Evolutionary conservation across 306 rosid genomes (phyloP).

Genomic region (Fragaria nilgerrensis): DNA sequence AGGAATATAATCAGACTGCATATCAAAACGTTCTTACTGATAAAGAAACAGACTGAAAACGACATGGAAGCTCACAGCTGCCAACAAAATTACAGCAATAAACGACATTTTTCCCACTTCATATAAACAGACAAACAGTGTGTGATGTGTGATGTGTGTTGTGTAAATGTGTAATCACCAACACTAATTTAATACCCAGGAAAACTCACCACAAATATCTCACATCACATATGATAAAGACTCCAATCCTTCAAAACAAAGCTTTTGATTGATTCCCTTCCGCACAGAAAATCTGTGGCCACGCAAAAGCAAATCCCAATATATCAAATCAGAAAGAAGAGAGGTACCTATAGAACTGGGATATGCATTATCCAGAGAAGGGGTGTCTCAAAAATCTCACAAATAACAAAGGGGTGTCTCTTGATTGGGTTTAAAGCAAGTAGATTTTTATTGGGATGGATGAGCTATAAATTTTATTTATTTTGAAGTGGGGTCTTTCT

Average conservation of each 20-base stretch:
- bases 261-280: constrained; percentile 13
- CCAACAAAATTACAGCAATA: constrained; percentile 31
- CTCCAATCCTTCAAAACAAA: constrained; percentile 12
- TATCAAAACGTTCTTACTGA: constrained; percentile 1
- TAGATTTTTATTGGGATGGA: background rate
- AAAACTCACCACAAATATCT: constrained; percentile 45
- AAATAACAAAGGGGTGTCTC: constrained; percentile 2
- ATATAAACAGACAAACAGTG: constrained; percentile 18
- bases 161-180: constrained; percentile 1
- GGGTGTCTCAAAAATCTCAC: too few species aligned
- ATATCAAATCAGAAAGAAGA: constrained; percentile 10
- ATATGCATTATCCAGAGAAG: background rate
- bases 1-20: background rate
- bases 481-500: constrained; percentile 35
- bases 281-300: constrained; percentile 21
- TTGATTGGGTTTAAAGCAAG: background rate
- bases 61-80: constrained; percentile 13
- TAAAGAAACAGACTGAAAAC: background rate
- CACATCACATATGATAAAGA: constrained; percentile 2
- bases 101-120: constrained; percentile 36
- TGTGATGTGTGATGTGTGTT: background rate
- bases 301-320: constrained; percentile 9
- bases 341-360: constrained; percentile 18
- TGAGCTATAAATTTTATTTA: background rate
- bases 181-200: constrained; percentile 15